phyloP scores from a whole-genome alignment of 2,329 filamentous ascomycete genomes.

The Beauveria scarabaeidicola region DNA sequence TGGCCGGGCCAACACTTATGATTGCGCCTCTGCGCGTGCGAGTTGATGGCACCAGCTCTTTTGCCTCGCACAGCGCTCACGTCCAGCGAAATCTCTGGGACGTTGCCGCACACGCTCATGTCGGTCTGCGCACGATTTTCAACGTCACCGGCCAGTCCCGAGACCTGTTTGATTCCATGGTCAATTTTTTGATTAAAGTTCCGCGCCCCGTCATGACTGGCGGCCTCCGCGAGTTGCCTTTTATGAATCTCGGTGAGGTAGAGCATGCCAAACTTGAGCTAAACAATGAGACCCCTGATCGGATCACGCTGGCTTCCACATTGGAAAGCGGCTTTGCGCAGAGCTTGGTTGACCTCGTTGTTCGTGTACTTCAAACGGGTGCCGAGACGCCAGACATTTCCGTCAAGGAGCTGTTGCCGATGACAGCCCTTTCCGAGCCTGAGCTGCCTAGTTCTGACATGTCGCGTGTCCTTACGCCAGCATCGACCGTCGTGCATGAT shows the following conservation, averaged over 20 bases:
- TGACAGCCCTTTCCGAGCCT: neutral
- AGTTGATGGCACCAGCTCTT: neutral
- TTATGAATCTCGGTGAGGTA: neutral
- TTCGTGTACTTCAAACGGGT: neutral
- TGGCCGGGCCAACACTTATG: conserved; percentile 14
- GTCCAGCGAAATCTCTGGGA: neutral
- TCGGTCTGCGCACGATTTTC: neutral
- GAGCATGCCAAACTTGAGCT: neutral
- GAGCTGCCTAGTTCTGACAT: neutral
- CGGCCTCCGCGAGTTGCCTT: neutral
- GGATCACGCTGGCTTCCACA: neutral
- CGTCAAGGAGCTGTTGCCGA: neutral
- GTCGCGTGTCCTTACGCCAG: neutral
- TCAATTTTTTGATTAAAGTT: neutral
- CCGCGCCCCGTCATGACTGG: neutral
- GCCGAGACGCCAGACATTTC: neutral
- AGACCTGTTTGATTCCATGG: neutral
- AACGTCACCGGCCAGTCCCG: neutral
- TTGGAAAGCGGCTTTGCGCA: neutral
- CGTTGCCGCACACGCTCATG: neutral
- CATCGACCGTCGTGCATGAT: neutral
- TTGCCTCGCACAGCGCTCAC: neutral
- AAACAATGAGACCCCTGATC: neutral
- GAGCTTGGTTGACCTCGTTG: neutral
- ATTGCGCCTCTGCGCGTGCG: conserved; percentile 14